Evolutionary conservation across 179 eudicot genomes (phyloP).

Genomic region (Kewa caespitosa): DNA sequence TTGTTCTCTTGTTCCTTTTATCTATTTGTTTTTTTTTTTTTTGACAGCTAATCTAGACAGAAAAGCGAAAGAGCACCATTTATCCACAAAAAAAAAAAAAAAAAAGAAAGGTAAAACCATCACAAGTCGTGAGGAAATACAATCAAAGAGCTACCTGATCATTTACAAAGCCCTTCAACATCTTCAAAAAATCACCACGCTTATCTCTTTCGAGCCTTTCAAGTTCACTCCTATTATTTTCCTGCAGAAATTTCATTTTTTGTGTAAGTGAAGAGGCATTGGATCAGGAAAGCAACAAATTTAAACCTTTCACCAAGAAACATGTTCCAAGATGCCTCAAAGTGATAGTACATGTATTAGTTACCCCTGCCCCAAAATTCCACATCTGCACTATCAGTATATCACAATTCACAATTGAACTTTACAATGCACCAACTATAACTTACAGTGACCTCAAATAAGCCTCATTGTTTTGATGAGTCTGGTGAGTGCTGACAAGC

Average conservation of each 20-base stretch:
- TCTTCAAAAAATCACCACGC: constrained; percentile 59
- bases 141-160: constrained; percentile 61
- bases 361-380: too few species aligned
- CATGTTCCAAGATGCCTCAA: background rate
- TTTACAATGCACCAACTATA: background rate
- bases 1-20: background rate
- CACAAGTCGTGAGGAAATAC: background rate
- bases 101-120: background rate
- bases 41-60: background rate
- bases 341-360: background rate
- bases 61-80: background rate
- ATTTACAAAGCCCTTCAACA: constrained; percentile 88
- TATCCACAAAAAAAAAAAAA: background rate
- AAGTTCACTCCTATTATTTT: constrained; percentile 75
- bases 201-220: constrained; percentile 79
- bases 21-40: too few species aligned
- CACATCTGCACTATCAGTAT: background rate
- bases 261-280: background rate
- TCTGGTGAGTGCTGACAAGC: too few species aligned
- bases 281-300: constrained; percentile 3
- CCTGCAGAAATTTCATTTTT: constrained; percentile 50
- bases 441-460: background rate
- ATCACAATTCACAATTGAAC: background rate
- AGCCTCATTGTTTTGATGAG: too few species aligned
- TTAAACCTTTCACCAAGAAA: background rate